Base-by-base conservation (phyloP, 805 yeast species). In the Saccharomycopsis sp. region DNA sequence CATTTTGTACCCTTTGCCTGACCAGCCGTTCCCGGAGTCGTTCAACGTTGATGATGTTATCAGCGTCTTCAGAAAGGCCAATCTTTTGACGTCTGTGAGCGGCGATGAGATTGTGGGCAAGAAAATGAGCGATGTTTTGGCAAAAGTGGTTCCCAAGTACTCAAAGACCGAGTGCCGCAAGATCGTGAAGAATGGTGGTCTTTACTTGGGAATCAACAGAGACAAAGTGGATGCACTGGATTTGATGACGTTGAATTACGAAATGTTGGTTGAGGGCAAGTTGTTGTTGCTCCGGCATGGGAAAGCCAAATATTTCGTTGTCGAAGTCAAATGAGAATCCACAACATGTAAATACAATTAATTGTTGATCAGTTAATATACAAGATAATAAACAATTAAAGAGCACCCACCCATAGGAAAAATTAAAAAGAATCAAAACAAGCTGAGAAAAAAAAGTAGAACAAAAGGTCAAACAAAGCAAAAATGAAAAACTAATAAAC, bases 201-300 rank as follows among this genome's bases (percentile, higher is more conserved):
- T 89, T 2, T 83, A 82, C 53, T 48, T 73, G 44, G 95, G 95
- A 0, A 61, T 67, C 17, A 68, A 73, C 20, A 63, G 83, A 43
- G 59, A 62, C 6, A 75, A 79, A 49, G 61, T 71, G 12, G 73
- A 71, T 17, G 63, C 65, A 1, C 75, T 73, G 15, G 75, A 70
- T 34, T 60, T 62, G 1, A 61, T 77, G 3, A 62, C 74, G 42
- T 59, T 75, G 38, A 69, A 64, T 27, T 61, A 60, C 7, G 68
- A 65, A 2, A 72, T 71, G 45, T 57, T 82, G 42, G 65, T 82
- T 4, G 88, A 75, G 27, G 74, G 62, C 9, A 68, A 67, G 42
- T 60, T 87, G 29, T 60, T 89, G 45, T 59, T 86, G 29, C 55
- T 88, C 15, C 69, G 94, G 50, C 58, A 77, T 6, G 97, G 96